phyloP scores from a whole-genome alignment of 345 rosid species.

The Ceriops decandra region DNA sequence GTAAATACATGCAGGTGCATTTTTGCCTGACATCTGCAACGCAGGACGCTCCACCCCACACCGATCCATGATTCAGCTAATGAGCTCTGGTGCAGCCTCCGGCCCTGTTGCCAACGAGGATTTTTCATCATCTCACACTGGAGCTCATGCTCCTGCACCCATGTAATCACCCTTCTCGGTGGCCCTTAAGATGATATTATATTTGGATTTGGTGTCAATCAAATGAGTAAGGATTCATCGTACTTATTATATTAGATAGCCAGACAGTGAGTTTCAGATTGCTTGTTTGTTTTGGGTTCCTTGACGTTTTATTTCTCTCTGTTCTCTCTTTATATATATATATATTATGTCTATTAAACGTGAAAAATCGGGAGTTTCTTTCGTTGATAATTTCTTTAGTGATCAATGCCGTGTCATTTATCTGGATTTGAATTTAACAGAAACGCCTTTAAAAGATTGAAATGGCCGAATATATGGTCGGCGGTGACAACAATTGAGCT shows the following conservation, averaged over 20 bases:
- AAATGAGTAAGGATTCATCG: background rate
- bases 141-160: slow-evolving; percentile 8
- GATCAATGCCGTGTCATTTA: too few relatives aligned
- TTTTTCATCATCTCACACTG: background rate
- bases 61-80: slow-evolving; percentile 66
- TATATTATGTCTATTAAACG: too few relatives aligned
- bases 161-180: background rate
- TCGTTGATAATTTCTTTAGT: too few relatives aligned
- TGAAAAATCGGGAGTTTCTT: too few relatives aligned
- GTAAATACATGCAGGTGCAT: slow-evolving; percentile 56
- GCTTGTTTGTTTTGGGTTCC: too few relatives aligned
- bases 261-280: too few relatives aligned
- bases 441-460: too few relatives aligned
- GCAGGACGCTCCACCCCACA: slow-evolving; percentile 59
- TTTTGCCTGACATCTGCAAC: slow-evolving; percentile 75
- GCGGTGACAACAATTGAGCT: too few relatives aligned
- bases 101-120: slow-evolving; percentile 35
- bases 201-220: background rate
- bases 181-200: background rate
- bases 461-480: too few relatives aligned
- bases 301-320: too few relatives aligned
- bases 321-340: too few relatives aligned
- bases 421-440: too few relatives aligned
- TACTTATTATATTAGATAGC: background rate
- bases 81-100: slow-evolving; percentile 58